Base-by-base conservation (phyloP, 805 yeast species). In the Candida piceae region DNA sequence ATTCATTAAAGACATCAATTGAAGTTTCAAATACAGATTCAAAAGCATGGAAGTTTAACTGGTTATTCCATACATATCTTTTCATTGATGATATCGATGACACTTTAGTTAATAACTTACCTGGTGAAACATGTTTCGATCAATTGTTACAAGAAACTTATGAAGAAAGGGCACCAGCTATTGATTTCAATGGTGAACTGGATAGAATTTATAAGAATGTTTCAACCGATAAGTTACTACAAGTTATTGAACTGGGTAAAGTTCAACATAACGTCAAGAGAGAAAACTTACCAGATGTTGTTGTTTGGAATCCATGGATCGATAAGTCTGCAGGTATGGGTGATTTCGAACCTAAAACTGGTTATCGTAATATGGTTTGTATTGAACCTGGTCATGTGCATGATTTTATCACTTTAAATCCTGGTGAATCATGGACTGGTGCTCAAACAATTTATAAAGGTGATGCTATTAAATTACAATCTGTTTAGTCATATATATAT, bases 231-330 rank as follows among this genome's bases (percentile, higher is more conserved):
- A 80, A 79, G 52, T 44, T 70, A 6, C 64, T 85, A 27, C 87
- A 82, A 54, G 79, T 89, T 35, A 77, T 81, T 32, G 80, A 76
- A 41, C 70, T 72, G 38, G 93, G 90, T 31, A 72, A 76, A 45
- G 89, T 86, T 7, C 58, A 78, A 33, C 82, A 81, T 57, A 78
- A 84, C 29, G 60, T 90, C 24, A 67, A 74, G 36, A 72, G 95
- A 54, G 64, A 63, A 12, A 80, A 80, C 50, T 39, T 60, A 48
- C 78, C 75, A 0, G 80, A 75, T 45, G 67, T 74, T 5, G 97
- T 93, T 33, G 97, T 93, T 38, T 93, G 98, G 98, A 93, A 93
- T 62, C 98, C 98, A 25, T 93, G 97, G 98, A 68, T 75, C 47
- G 72, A 82, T 39, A 85, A 84, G 59, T 76, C 93, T n/a, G 68